Evolutionary conservation across 2,329 filamentous ascomycete genomes (phyloP), one percentile per base, ranked within the genome.

Genomic region (Aspergillus sp.): DNA sequence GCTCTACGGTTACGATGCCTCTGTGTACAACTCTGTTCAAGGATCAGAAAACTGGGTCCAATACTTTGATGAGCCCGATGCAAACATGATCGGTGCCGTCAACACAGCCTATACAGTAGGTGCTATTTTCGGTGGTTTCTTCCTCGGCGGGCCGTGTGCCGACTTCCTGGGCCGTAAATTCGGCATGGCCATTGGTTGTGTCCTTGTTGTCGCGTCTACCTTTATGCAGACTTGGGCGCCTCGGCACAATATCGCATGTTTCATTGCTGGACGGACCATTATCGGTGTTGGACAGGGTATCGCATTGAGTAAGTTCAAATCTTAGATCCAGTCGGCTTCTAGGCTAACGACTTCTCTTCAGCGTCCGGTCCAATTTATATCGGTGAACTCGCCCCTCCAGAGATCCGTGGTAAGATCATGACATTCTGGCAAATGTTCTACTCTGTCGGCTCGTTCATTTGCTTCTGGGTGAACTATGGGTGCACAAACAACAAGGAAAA

Each of bases 1-100:
- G 21, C 79, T 90, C 45, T 90, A 90, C 70, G 88, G 88, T 57
- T 90, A 90, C 70, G 88, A 90, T 80, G 87, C 87, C 1, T 88
- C 86, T 39, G 87, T 89, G 47, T 90, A 87, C 79, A 90, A 90
- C 71, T 86, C 87, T 5, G 83, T 89, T 6, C 87, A 89, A 72
- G 85, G 84, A 33, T 89, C 86, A 1, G 72, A 84, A 14, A 82
- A 90, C 70, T 90, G 88, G 87, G 75, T 85, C 12, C 76, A 76
- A 17, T 90, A 82, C 76, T 89, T 89, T 72, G 77, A 87, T 64
- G 68, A 75, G 35, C 71, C 71, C 0, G 62, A 64, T 31, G 52
- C 74, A 0, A 75, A 81, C 55, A 76, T 76, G 21, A 81, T 84
- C 52, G 83, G 83, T 44, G 77, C 80, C 1, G 77, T 90, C 68